Evolutionary conservation across 176 grass and related monocot species (phyloP).

Genomic region (Tuctoria greenei): DNA sequence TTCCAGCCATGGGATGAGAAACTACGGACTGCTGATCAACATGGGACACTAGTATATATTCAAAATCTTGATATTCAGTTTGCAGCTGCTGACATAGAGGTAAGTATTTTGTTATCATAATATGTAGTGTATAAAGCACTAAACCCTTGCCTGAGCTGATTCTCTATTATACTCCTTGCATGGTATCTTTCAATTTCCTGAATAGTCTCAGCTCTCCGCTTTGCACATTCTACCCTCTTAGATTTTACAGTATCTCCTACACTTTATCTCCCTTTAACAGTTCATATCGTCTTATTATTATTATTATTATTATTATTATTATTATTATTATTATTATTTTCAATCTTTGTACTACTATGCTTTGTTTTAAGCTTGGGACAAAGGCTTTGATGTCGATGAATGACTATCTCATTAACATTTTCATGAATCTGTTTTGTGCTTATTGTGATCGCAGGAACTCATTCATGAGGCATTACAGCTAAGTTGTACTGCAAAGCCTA

Average conservation of each 20-base stretch:
- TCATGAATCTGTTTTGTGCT: constrained; percentile 14
- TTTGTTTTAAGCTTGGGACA: too few relatives aligned
- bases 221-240: not conserved
- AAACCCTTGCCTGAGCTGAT: not conserved
- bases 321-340: too few relatives aligned
- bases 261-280: not conserved
- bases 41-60: constrained; percentile 67
- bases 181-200: constrained; percentile 5
- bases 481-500: constrained; percentile 40
- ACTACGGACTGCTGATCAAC: constrained; percentile 45
- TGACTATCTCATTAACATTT: not conserved
- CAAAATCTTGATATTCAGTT: constrained; percentile 83
- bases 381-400: too few relatives aligned
- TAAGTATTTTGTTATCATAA: constrained; percentile 31
- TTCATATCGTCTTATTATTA: not conserved
- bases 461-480: constrained; percentile 38
- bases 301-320: too few relatives aligned
- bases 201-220: not conserved
- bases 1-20: constrained; percentile 65
- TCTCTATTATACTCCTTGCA: constrained; percentile 9
- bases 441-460: constrained; percentile 43
- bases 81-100: constrained; percentile 73
- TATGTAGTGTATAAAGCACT: not conserved
- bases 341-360: not conserved
- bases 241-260: constrained; percentile 5